phyloP scores from a whole-genome alignment of 2,329 filamentous ascomycete genomes.

The Microsporum canis region DNA sequence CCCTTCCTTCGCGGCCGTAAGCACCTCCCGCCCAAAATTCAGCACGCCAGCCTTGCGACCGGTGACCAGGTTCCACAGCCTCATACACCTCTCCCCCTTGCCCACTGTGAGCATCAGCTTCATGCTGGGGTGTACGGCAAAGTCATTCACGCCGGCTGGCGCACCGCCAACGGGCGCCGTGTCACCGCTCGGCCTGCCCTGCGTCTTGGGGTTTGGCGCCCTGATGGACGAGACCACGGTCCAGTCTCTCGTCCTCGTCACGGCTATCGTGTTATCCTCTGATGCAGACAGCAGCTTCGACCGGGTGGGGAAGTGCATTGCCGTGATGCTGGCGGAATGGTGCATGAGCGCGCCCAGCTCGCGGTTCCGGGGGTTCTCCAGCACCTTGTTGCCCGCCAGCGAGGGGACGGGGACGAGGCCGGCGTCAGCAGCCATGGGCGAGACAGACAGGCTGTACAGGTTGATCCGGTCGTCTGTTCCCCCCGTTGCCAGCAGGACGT shows the following conservation, averaged over 20 bases:
- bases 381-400: conserved; percentile 59
- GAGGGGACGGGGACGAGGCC: conserved; percentile 51
- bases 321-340: conserved; percentile 71
- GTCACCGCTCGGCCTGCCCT: conserved; percentile 75
- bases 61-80: conserved; percentile 92
- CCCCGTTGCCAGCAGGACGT: conserved; percentile 80
- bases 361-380: conserved; percentile 76
- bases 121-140: conserved; percentile 90
- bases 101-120: conserved; percentile 93
- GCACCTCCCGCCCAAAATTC: conserved; percentile 63
- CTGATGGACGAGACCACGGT: conserved; percentile 78
- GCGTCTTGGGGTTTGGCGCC: conserved; percentile 68
- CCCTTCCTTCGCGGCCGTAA: conserved; percentile 65
- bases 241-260: conserved; percentile 83
- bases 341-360: conserved; percentile 80
- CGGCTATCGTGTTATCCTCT: conserved; percentile 83
- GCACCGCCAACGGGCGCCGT: conserved; percentile 71
- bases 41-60: conserved; percentile 90
- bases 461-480: conserved; percentile 92
- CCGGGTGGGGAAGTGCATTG: conserved; percentile 69
- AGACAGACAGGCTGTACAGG: conserved; percentile 72
- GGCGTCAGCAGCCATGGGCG: conserved; percentile 47
- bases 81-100: conserved; percentile 80
- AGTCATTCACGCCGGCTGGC: conserved; percentile 84
- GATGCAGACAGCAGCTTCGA: conserved; percentile 78